Base-by-base conservation (phyloP, 2,329 filamentous ascomycete genomes). In the Calonectria pteridis region DNA sequence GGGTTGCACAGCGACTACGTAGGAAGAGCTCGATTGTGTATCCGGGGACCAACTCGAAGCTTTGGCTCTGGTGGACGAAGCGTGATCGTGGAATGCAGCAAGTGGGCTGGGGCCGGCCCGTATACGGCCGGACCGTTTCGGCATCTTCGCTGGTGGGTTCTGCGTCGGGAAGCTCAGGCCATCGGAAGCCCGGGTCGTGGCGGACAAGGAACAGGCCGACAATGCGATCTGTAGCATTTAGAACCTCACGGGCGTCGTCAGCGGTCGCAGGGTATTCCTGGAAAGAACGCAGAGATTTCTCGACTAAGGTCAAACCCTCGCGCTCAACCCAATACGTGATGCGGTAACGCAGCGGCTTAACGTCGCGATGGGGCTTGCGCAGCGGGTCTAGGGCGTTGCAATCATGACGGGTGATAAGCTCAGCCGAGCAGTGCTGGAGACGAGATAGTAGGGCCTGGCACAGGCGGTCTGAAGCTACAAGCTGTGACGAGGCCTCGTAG, bases 351-450 rank as follows among this genome's bases (percentile, higher is more conserved):
- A 87, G 79, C 3, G 86, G 83, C 74, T 89, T 90, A 64, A 84
- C 83, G 51, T 79, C 79, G 76, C 78, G 79, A 71, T 81, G 81
- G 37, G 81, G 77, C 71, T 80, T 74, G 77, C 81, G 73, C 79
- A 84, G 75, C 82, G 81, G 82, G 55, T 87, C 84, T 23, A 89
- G 83, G 18, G 89, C 89, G 35, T 79, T 80, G 20, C 86, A 85
- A 78, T 91, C 89, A 74, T 86, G 87, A 71, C 89, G 86, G 29
- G 88, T 90, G 77, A 91, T 87, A 71, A 91, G 84, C 79, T 91
- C 89, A 50, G 86, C 81, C 72, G 85, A 87, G 83, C 87, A 89
- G 78, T 90, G 87, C 76, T 88, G 85, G 55, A 91, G 84, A 49
- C 88, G 87, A 33, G 86, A 85, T 16, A 90, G 78, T n/a, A 91